Evolutionary conservation across 179 eudicot species (phyloP), one percentile per base, ranked within the genome.

Genomic region (Silene vulgaris): DNA sequence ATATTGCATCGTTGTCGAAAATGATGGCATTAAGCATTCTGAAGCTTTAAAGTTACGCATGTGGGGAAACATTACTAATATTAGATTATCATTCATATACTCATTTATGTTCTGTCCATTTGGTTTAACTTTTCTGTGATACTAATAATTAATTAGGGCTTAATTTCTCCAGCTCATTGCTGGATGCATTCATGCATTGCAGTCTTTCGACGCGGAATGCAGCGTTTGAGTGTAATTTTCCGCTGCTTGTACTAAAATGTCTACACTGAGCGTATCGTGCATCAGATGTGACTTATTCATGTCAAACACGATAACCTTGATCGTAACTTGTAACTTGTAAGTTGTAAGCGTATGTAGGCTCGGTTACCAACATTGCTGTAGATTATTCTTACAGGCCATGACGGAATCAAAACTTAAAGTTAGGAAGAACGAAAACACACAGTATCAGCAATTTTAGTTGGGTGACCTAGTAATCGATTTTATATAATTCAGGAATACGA

Each of bases 21-120:
- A 5, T 16, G 40, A 71, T 52, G 43, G 26, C 45, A 54, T 71
- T 16, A 28, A 71, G 2, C 74, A 54, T 72, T 35, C 48, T 56
- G 64, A 72, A 52, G 19, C 66, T 72, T 72, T 57, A 57, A 72
- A 72, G 75, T 54, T 26, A 72, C 26, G 66, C 75, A 57, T 72
- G 75, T 54, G 65, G 71, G 71, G 52, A 37, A 54, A 23, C 73
- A 17, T 45, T 19, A 30, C 9, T 29, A 37, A 3, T 29, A 30
- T 65, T 17, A 65, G 32, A 16, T 40, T 30, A 12, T 62, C 30
- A 62, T 19, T 7, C 5, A 21, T 28, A 8, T 29, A 23, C 28
- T 62, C 65, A 21, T 21, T 21, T 8, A 21, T 5, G 43, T 40
- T 65, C 69, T 65, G 43, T 29, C 35, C 21, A 65, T 30, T 65